Evolutionary conservation across 768 basidiomycete species (phyloP), one percentile per base, ranked within the genome.

Genomic region (Russula griseocarnosa): DNA sequence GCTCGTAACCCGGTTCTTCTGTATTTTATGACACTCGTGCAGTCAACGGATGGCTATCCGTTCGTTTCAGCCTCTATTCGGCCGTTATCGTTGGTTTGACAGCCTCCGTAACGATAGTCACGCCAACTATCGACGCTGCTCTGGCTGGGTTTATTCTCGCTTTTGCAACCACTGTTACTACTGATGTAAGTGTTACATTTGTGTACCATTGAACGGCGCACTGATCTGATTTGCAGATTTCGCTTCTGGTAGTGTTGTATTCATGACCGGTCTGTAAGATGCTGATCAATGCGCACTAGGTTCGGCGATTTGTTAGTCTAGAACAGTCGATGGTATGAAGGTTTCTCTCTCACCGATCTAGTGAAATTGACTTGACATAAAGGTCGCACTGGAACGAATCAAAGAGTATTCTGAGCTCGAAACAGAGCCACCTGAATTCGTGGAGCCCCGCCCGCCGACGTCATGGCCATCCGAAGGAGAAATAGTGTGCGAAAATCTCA

Each of bases 41-140:
- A 90, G 91, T 94, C 20, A 94, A 94, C 72, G 86, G 93, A 50
- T 98, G 94, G 94, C 78, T 94, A 52, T 88, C 88, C 34, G 84
- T 87, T 65, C 87, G 94, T 13, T 95, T 95, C 81, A 90, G 93
- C 70, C 71, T 95, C 30, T 77, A 94, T 22, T 91, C 90, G 4
- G 79, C 84, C 63, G 79, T 80, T 34, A 82, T 92, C 62, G 76
- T 94, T 30, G 88, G 90, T n/a, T 74, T 86, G 38, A 92, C 86
- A 18, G 89, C 83, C 10, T 73, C 85, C 16, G 79, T 87, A 26
- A 81, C 86, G 40, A 79, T 96, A 16, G 68, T 87, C 53, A 81
- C 87, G 3, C 88, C 89, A 3, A 78, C 78, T 28, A 87, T 94
- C 61, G 84, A 83, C 63, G 94, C 94, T 3, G 83, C 94, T 0